phyloP scores from a whole-genome alignment of 2,329 filamentous ascomycete genomes.

The Colletotrichum tropicale region DNA sequence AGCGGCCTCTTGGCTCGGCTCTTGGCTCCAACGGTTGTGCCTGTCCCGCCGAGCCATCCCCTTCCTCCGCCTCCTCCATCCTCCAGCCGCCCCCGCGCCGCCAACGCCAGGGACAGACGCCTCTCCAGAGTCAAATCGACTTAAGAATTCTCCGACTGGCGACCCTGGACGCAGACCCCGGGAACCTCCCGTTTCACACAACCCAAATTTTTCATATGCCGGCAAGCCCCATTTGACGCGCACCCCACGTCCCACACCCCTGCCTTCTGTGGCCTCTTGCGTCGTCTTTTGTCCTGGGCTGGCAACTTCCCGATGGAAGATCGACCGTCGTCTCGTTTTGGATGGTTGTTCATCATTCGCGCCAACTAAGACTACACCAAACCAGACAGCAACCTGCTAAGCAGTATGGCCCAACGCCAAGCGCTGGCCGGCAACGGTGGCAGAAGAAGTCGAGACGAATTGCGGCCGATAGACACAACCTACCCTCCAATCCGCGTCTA shows the following conservation, averaged over 20 bases:
- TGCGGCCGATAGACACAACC: neutral
- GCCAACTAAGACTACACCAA: neutral
- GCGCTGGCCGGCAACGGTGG: neutral
- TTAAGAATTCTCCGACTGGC: conserved; percentile 18
- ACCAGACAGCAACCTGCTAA: neutral
- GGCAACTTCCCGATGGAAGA: conserved; percentile 9
- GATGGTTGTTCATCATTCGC: neutral
- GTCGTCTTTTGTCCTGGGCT: neutral
- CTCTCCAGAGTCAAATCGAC: conserved; percentile 13
- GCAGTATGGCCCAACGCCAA: neutral
- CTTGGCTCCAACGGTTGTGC: conserved; percentile 10
- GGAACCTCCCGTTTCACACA: conserved; percentile 9
- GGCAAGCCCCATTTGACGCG: neutral
- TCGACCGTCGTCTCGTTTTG: conserved; percentile 18
- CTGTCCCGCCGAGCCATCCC: neutral
- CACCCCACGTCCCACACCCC: conserved; percentile 8
- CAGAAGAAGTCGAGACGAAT: neutral
- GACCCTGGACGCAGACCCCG: neutral
- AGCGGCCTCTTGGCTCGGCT: conserved; percentile 4
- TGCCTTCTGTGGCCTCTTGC: neutral
- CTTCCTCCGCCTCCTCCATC: neutral
- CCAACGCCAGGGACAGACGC: neutral
- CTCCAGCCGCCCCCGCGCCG: conserved; percentile 7
- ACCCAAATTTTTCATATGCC: conserved; percentile 7
- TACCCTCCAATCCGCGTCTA: neutral